phyloP scores from a whole-genome alignment of 768 basidiomycete species.

The Kockovaella imperatae region DNA sequence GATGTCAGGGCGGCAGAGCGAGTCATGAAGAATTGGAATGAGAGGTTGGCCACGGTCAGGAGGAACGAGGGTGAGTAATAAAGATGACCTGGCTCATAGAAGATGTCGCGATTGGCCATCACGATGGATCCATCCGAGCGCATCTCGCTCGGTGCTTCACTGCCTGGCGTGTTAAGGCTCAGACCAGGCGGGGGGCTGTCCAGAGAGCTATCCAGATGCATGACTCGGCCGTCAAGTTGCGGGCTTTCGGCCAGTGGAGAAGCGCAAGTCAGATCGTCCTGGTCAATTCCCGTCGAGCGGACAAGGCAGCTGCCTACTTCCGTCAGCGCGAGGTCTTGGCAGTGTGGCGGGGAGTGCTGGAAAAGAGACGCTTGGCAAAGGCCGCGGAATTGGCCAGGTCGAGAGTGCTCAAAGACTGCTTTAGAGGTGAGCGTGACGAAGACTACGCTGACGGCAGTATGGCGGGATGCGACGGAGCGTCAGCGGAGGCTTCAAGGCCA shows the following conservation, averaged over 20 bases:
- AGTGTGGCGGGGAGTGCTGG: constrained; percentile 15
- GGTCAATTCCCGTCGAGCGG: constrained; percentile 10
- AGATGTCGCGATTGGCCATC: no score
- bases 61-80: no score
- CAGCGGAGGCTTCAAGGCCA: constrained; percentile 3
- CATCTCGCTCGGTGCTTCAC: no score
- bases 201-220: no score
- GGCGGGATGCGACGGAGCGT: constrained; percentile 14
- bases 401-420: constrained; percentile 8
- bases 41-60: no score
- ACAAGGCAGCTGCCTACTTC: constrained; percentile 33
- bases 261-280: constrained; percentile 5
- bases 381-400: constrained; percentile 12
- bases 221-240: no score
- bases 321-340: constrained; percentile 11
- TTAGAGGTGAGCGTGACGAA: constrained; percentile 13
- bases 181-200: background rate
- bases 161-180: no score
- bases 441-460: constrained; percentile 13
- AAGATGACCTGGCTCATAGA: no score
- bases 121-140: no score
- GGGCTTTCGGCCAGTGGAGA: constrained; percentile 13
- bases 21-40: no score
- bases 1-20: no score
- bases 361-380: constrained; percentile 4